phyloP scores from a whole-genome alignment of 495 filamentous ascomycete genomes.

The Haplographium delicatum region DNA sequence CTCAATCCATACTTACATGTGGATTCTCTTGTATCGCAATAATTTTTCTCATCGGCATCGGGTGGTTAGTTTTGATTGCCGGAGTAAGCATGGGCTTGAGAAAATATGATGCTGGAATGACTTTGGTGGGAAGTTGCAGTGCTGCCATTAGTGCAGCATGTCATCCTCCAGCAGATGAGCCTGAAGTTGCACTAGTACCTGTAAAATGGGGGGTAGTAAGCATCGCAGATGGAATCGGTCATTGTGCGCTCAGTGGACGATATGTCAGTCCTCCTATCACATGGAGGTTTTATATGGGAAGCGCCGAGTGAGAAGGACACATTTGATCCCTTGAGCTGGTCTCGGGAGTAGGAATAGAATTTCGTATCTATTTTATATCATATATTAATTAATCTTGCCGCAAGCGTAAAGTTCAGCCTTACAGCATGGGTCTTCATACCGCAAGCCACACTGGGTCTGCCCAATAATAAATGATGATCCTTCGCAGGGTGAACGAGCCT shows the following conservation, averaged over 20 bases:
- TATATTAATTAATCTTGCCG: too few species aligned
- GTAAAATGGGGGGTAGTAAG: conserved; percentile 35
- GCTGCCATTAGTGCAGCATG: conserved; percentile 46
- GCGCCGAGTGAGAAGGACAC: not conserved
- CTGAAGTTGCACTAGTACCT: conserved; percentile 13
- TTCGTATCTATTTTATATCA: too few species aligned
- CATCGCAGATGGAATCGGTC: conserved; percentile 9
- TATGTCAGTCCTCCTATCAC: conserved; percentile 19
- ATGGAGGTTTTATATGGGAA: conserved; percentile 9
- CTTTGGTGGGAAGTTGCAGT: conserved; percentile 37
- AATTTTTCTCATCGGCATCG: conserved; percentile 28
- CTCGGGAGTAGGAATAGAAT: too few species aligned
- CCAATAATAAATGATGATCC: too few species aligned
- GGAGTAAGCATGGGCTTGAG: conserved; percentile 22
- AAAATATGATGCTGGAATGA: conserved; percentile 31
- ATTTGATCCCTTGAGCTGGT: conserved; percentile 5
- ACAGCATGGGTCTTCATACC: too few species aligned
- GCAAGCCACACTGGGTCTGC: too few species aligned
- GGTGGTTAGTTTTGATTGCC: conserved; percentile 26
- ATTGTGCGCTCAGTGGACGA: conserved; percentile 15
- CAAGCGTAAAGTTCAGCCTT: too few species aligned
- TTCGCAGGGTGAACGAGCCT: too few species aligned
- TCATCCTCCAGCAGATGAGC: conserved; percentile 27
- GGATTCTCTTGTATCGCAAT: conserved; percentile 26
- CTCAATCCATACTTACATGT: conserved; percentile 16